phyloP scores from a whole-genome alignment of 2,329 filamentous ascomycete species.

The Hypoxylon sp. region DNA sequence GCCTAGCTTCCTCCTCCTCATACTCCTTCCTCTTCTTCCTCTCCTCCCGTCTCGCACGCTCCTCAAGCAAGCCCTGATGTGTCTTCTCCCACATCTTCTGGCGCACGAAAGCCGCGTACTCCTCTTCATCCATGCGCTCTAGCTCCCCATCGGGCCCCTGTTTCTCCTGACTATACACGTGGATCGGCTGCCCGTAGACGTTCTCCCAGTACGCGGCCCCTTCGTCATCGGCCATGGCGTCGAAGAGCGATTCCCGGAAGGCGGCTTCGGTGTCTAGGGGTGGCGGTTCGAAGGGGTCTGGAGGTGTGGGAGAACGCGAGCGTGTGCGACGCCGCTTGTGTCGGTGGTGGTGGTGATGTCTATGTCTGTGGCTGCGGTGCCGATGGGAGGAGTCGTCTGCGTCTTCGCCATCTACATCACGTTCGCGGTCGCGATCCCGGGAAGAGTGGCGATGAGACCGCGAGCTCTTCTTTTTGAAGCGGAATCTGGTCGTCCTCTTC shows the following conservation, averaged over 20 bases:
- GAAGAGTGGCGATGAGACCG: constrained; percentile 47
- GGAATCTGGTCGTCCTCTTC: constrained; percentile 55
- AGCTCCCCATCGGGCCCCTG: constrained; percentile 67
- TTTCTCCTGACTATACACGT: constrained; percentile 75
- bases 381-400: constrained; percentile 34
- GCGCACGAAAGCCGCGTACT: constrained; percentile 89
- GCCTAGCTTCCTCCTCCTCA: constrained; percentile 55
- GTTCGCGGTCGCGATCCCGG: constrained; percentile 34
- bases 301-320: constrained; percentile 61
- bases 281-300: constrained; percentile 61
- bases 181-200: constrained; percentile 96
- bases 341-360: constrained; percentile 52
- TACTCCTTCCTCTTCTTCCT: constrained; percentile 61
- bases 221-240: constrained; percentile 96
- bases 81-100: constrained; percentile 96
- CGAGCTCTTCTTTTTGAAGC: constrained; percentile 57
- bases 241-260: constrained; percentile 94
- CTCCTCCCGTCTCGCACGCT: constrained; percentile 73
- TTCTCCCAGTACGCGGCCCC: constrained; percentile 94
- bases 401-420: constrained; percentile 33
- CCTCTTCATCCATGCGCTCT: constrained; percentile 91
- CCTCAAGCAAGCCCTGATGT: constrained; percentile 84
- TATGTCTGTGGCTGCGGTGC: constrained; percentile 45
- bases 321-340: constrained; percentile 50
- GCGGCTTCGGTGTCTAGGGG: constrained; percentile 77